phyloP scores from a whole-genome alignment of 2,329 filamentous ascomycete genomes.

The Cephalotrichum gorgonifer region DNA sequence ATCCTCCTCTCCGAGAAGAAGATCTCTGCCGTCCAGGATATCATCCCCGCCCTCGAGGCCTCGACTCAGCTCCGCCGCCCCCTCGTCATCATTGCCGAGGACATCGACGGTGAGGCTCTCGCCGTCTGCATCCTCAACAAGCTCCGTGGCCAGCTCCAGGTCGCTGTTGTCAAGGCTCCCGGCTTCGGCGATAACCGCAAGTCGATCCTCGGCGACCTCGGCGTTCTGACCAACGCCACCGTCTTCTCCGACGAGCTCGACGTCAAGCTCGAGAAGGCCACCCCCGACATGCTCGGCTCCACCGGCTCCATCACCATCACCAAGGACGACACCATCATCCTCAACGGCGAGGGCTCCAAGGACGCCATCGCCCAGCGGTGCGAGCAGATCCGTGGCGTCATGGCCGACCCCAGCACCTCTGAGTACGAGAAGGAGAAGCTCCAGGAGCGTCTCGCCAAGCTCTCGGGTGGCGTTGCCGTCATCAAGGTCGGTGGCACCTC shows the following conservation, averaged over 20 bases:
- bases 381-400: conserved; percentile 98
- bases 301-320: conserved; percentile 99
- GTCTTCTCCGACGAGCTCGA: conserved; percentile 99
- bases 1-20: conserved; percentile 99
- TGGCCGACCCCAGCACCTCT: conserved; percentile 84
- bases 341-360: conserved; percentile 95
- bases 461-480: conserved; percentile 96
- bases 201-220: conserved; percentile 95
- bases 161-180: conserved; percentile 95
- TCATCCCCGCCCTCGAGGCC: conserved; percentile 93
- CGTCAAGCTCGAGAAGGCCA: conserved; percentile 98
- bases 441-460: conserved; percentile 98
- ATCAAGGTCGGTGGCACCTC: conserved; percentile 98
- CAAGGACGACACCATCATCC: conserved; percentile 98
- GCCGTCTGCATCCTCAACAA: conserved; percentile 99
- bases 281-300: conserved; percentile 87
- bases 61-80: conserved; percentile 92
- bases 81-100: conserved; percentile 96
- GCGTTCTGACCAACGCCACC: conserved; percentile 88
- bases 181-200: conserved; percentile 99
- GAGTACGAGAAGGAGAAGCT: conserved; percentile 99
- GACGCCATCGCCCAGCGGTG: conserved; percentile 88
- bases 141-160: conserved; percentile 97
- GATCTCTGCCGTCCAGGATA: conserved; percentile 98
- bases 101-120: conserved; percentile 96